A percentile compares a stretch with the other conserved stretches of the same genome.
Evolutionary conservation across 2,329 filamentous ascomycete genomes (phyloP).

Genomic region (Fusarium sp.): DNA sequence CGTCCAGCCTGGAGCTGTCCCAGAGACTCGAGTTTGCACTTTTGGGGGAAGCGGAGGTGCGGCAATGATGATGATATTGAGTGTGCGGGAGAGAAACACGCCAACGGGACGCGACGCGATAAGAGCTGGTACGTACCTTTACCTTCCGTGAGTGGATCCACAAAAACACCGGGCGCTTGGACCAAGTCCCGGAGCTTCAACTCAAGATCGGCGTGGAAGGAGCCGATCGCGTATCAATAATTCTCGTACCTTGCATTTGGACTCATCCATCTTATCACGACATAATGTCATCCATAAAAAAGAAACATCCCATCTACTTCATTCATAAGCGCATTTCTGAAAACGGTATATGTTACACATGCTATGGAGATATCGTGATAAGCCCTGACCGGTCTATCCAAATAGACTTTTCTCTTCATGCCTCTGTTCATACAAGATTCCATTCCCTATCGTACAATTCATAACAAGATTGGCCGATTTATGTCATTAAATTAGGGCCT

Average conservation of each 20-base stretch:
- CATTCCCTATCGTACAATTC: slow-evolving; percentile 37
- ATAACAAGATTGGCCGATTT: background rate
- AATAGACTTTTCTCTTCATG: slow-evolving; percentile 12
- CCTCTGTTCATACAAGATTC: slow-evolving; percentile 28
- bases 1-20: slow-evolving; percentile 8
- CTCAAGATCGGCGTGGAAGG: slow-evolving; percentile 5
- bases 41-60: slow-evolving; percentile 7
- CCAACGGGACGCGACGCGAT: slow-evolving; percentile 46
- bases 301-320: background rate
- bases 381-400: slow-evolving; percentile 7
- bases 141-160: slow-evolving; percentile 10
- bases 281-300: background rate
- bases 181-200: slow-evolving; percentile 10
- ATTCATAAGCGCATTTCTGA: background rate
- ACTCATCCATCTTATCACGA: background rate
- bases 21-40: slow-evolving; percentile 2
- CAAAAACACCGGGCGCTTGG: slow-evolving; percentile 35
- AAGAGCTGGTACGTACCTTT: slow-evolving; percentile 29
- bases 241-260: background rate
- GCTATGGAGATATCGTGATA: slow-evolving; percentile 25
- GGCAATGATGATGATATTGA: slow-evolving; percentile 38
- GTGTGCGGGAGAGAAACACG: slow-evolving; percentile 41
- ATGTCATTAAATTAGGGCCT: slow-evolving; percentile 70
- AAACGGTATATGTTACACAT: slow-evolving; percentile 2
- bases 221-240: background rate